Evolutionary conservation across 495 filamentous ascomycete species (phyloP), one percentile per base, ranked within the genome.

Genomic region (Xylaria palmicola): DNA sequence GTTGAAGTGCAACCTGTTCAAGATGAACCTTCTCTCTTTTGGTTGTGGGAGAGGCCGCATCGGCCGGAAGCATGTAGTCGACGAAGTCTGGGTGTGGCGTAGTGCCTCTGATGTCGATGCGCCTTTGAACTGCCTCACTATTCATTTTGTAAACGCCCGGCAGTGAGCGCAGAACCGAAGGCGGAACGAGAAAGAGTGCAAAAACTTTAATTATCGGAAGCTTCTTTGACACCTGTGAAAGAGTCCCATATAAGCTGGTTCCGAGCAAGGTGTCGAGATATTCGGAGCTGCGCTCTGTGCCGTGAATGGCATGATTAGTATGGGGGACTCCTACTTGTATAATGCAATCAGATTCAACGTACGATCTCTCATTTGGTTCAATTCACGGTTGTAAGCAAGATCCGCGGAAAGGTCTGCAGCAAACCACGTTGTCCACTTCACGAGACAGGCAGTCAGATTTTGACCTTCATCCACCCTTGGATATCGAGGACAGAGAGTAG

Each of bases 31-130:
- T 57, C 60, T 68, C 49, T 32, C 65, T 59, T 56, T 68, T 64
- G 30, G 39, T 58, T 3, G 47, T 60, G 17, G 65, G 62, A n/a
- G 37, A 32, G 19, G 65, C 56, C 6, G 29, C 60, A 32, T 64
- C 62, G 0, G 56, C 50, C 29, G 67, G 52, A n/a, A 68, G 52
- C 59, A 66, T 65, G 27, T 66, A 60, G 20, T 71, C 68, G 30
- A 68, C 39, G 22, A 61, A 68, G 47, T 71, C 68, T 15, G 45
- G 63, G 39, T 68, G 68, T 36, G 51, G 47, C 0, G 61, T 60
- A 26, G 57, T 62, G 7, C 60, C 63, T 24, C 63, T 45, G 27
- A 57, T 56, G 24, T 67, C 61, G 50, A 71, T 69, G 40, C 66
- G 66, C 47, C 22, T 54, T 34, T 67, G 47, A 17, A 70, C 52